phyloP scores from a whole-genome alignment of 1,139 yeast species.

The Schwanniomyces etchellsii region DNA sequence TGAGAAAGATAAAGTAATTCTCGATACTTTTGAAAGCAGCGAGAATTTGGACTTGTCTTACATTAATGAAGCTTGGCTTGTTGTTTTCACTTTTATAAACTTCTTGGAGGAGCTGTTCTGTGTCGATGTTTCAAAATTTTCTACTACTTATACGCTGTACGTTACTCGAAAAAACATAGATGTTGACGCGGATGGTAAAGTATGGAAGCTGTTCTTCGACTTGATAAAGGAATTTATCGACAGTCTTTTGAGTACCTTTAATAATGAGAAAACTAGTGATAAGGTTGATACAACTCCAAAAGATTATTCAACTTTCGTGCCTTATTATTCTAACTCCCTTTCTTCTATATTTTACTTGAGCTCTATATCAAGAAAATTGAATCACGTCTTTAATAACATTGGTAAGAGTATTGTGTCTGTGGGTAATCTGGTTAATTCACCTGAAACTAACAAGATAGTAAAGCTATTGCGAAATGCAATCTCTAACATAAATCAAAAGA shows the following conservation, averaged over 20 bases:
- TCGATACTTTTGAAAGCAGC: constrained; percentile 32
- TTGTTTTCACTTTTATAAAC: constrained; percentile 30
- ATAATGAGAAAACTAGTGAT: constrained; percentile 22
- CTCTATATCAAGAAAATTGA: constrained; percentile 24
- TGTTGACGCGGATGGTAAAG: constrained; percentile 26
- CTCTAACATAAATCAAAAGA: constrained; percentile 29
- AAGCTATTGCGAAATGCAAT: constrained; percentile 31
- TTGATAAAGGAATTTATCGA: constrained; percentile 22
- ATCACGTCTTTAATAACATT: constrained; percentile 25
- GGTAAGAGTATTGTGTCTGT: constrained; percentile 29
- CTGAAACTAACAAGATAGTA: constrained; percentile 34
- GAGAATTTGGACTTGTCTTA: constrained; percentile 40
- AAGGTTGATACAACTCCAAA: constrained; percentile 34
- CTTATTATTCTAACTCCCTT: constrained; percentile 37
- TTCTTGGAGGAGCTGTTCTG: constrained; percentile 30
- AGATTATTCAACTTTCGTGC: constrained; percentile 34
- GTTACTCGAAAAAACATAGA: constrained; percentile 13
- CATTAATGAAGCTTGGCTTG: constrained; percentile 43
- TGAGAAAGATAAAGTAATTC: constrained; percentile 23
- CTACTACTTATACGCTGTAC: constrained; percentile 35
- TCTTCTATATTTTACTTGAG: constrained; percentile 34
- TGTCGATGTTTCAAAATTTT: constrained; percentile 28
- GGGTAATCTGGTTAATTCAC: constrained; percentile 27
- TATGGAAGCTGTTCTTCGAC: constrained; percentile 22
- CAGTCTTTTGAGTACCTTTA: constrained; percentile 27